Conservation (phyloP, 2,329 filamentous ascomycete species). For the Exophiala mesophila region DNA sequence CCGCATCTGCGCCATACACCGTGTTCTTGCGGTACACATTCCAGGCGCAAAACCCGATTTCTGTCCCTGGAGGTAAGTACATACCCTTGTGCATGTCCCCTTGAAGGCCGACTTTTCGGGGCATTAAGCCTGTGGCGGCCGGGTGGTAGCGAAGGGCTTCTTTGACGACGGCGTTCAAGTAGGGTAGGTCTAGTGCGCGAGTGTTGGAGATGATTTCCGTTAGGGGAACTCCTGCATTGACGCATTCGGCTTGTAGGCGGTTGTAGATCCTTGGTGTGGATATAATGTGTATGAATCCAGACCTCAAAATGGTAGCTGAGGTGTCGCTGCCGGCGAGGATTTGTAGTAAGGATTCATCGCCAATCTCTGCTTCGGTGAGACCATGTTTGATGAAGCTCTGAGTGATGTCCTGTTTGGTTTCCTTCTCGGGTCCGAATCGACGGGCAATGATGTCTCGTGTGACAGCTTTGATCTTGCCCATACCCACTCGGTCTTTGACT, state of each 20-base stretch:
- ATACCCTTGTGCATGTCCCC: conserved; percentile 36
- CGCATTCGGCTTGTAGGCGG: conserved; percentile 21
- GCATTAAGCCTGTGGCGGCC: conserved; percentile 37
- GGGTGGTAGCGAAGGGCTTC: conserved; percentile 28
- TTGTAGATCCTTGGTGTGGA: conserved; percentile 16
- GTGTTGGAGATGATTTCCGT: conserved; percentile 15
- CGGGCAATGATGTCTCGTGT: conserved; percentile 10
- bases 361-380: conserved; percentile 15
- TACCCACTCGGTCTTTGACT: conserved; percentile 14
- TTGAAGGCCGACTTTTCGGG: conserved; percentile 33
- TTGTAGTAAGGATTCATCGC: conserved; percentile 18
- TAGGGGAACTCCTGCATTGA: conserved; percentile 4
- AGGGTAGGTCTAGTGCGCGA: conserved; percentile 25
- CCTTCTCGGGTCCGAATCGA: conserved; percentile 9
- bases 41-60: conserved; percentile 42
- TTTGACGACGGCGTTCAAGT: conserved; percentile 29
- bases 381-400: conserved; percentile 16
- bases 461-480: conserved; percentile 19
- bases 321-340: conserved; percentile 21
- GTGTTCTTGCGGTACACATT: conserved; percentile 38
- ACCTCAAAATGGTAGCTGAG: conserved; percentile 18
- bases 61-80: conserved; percentile 44
- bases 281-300: conserved; percentile 16
- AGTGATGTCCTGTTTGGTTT: conserved; percentile 10
- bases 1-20: conserved; percentile 36